phyloP scores from a whole-genome alignment of 2,329 filamentous ascomycete genomes.

The Epichloe glyceriae region DNA sequence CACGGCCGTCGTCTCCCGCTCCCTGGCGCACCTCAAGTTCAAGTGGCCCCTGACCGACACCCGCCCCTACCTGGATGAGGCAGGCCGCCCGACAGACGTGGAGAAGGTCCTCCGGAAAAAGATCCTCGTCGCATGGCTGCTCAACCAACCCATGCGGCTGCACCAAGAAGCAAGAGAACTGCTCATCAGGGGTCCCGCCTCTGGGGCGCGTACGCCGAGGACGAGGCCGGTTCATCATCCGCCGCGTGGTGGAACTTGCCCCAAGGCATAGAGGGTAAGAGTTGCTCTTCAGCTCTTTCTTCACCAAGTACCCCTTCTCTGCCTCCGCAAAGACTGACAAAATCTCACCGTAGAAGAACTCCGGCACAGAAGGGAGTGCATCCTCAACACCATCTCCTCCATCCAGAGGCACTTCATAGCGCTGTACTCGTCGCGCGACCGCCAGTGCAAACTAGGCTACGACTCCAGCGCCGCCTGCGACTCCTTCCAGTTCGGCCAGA shows the following conservation, averaged over 20 bases:
- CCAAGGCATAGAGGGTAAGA: slow-evolving; percentile 49
- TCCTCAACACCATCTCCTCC: slow-evolving; percentile 57
- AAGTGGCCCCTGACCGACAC: slow-evolving; percentile 39
- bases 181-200: slow-evolving; percentile 48
- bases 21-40: slow-evolving; percentile 36
- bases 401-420: slow-evolving; percentile 54
- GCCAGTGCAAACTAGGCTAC: slow-evolving; percentile 63
- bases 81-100: slow-evolving; percentile 27
- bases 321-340: neutral
- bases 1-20: slow-evolving; percentile 37
- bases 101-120: slow-evolving; percentile 60
- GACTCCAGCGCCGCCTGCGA: slow-evolving; percentile 61
- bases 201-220: slow-evolving; percentile 33
- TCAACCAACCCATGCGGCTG: slow-evolving; percentile 49
- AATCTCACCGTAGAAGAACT: slow-evolving; percentile 41
- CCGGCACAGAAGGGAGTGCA: slow-evolving; percentile 48
- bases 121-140: slow-evolving; percentile 50
- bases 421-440: slow-evolving; percentile 52
- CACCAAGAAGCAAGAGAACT: slow-evolving; percentile 50
- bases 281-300: neutral
- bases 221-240: slow-evolving; percentile 8
- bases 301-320: neutral
- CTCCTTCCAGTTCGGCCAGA: slow-evolving; percentile 66
- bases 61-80: slow-evolving; percentile 22
- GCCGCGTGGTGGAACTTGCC: slow-evolving; percentile 64